Evolutionary conservation across 2,329 filamentous ascomycete genomes (phyloP).

Genomic region (Pestalotiopsis fici): DNA sequence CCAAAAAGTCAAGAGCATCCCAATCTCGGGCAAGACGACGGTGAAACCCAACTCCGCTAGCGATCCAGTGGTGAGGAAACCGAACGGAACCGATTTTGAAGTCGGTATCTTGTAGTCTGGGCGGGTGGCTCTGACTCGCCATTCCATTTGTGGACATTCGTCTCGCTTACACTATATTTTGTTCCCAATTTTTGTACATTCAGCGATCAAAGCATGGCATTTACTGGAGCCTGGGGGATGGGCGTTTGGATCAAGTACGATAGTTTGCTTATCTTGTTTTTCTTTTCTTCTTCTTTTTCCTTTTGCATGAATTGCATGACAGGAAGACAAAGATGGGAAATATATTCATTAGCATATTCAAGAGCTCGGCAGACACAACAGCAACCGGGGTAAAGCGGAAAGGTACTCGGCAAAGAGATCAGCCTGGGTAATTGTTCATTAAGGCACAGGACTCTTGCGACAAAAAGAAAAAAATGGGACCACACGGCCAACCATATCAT

Average conservation of each 20-base stretch:
- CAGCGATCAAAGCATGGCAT: slow-evolving; percentile 37
- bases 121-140: slow-evolving; percentile 9
- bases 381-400: neutral
- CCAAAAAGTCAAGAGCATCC: slow-evolving; percentile 58
- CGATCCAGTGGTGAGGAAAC: slow-evolving; percentile 41
- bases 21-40: slow-evolving; percentile 59
- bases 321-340: neutral
- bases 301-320: slow-evolving; percentile 2
- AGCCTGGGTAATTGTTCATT: neutral
- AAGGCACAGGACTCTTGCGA: neutral
- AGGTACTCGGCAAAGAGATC: neutral
- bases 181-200: slow-evolving; percentile 34
- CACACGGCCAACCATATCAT: slow-evolving; percentile 11
- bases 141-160: slow-evolving; percentile 12
- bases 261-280: neutral
- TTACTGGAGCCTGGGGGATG: slow-evolving; percentile 27
- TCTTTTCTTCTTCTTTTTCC: neutral
- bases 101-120: slow-evolving; percentile 16
- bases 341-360: neutral
- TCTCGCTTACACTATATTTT: slow-evolving; percentile 13
- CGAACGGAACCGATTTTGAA: slow-evolving; percentile 37
- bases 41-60: slow-evolving; percentile 66
- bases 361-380: neutral
- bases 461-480: slow-evolving; percentile 4
- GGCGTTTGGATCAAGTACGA: slow-evolving; percentile 3